Evolutionary conservation across 1,284 basidiomycete genomes (phyloP).

Genomic region (Fomitiporia mediterranea): DNA sequence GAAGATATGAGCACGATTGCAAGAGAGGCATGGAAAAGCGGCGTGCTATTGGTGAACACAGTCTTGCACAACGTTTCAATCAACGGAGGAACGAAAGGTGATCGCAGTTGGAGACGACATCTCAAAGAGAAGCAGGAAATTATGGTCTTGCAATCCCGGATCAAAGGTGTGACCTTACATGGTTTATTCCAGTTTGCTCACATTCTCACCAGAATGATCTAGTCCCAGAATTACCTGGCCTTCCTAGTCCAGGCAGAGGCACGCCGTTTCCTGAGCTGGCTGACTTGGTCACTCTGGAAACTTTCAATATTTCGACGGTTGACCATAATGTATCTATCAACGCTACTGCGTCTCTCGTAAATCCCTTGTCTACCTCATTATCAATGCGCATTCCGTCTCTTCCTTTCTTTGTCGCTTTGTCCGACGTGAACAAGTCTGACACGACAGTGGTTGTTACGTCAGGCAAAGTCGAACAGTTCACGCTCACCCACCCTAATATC

Average conservation of each 20-base stretch:
- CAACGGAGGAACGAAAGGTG: conserved; percentile 44
- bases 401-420: conserved; percentile 56
- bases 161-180: conserved; percentile 41
- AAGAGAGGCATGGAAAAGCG: conserved; percentile 53
- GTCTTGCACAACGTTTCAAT: conserved; percentile 41
- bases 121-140: conserved; percentile 41
- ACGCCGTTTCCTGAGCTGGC: conserved; percentile 50
- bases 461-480: conserved; percentile 50
- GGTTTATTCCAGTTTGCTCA: neutral
- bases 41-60: conserved; percentile 42
- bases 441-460: conserved; percentile 41
- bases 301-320: conserved; percentile 51
- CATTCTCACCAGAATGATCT: conserved; percentile 12
- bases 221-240: conserved; percentile 64
- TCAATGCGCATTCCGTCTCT: conserved; percentile 47
- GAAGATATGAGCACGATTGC: conserved; percentile 47
- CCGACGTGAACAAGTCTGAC: conserved; percentile 22
- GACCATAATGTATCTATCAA: conserved; percentile 59
- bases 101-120: conserved; percentile 46
- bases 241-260: conserved; percentile 54
- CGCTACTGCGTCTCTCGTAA: conserved; percentile 38
- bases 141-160: conserved; percentile 40
- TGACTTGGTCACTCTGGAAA: conserved; percentile 53
- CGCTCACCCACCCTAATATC: conserved; percentile 62
- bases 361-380: conserved; percentile 8